phyloP scores from a whole-genome alignment of 108 stramenopile species.

The Cyclotella baltica region DNA sequence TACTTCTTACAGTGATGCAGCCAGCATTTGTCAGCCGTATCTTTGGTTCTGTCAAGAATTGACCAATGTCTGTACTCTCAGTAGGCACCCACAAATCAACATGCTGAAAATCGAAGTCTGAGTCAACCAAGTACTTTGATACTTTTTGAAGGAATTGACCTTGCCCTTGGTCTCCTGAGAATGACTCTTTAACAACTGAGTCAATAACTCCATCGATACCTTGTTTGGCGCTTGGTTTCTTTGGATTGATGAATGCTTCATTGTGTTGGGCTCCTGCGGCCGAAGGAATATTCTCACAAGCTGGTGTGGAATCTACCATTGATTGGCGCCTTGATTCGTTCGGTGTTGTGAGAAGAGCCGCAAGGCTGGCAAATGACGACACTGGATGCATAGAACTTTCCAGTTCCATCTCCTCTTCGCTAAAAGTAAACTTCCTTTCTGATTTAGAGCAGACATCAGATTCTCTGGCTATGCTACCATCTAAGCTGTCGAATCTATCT shows the following conservation, averaged over 20 bases:
- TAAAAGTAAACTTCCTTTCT: conserved; percentile 20
- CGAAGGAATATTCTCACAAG: neutral
- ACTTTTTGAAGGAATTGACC: conserved; percentile 68
- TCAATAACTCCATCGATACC: conserved; percentile 36
- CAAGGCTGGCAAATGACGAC: conserved; percentile 12
- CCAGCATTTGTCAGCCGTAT: conserved; percentile 38
- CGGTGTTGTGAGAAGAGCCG: conserved; percentile 35
- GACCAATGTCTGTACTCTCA: conserved; percentile 18
- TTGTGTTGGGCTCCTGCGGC: neutral
- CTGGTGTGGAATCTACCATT: conserved; percentile 13
- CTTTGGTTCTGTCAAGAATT: conserved; percentile 7
- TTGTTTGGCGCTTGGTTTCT: neutral
- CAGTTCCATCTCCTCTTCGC: conserved; percentile 2
- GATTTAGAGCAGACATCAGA: neutral
- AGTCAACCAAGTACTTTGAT: conserved; percentile 49
- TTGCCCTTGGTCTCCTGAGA: conserved; percentile 10
- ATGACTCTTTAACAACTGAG: conserved; percentile 27
- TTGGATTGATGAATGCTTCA: neutral
- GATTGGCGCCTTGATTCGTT: conserved; percentile 46
- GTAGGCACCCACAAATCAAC: conserved; percentile 79
- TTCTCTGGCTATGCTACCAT: neutral
- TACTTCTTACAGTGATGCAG: conserved; percentile 38
- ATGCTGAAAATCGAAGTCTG: conserved; percentile 71
- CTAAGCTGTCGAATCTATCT: conserved; percentile 17
- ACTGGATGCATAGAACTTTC: conserved; percentile 8